These are phyloP conservation scores for Graphium sp. DNA, from an alignment of 2,329 filamentous ascomycete species.

Conservation along the genomic window DNA sequence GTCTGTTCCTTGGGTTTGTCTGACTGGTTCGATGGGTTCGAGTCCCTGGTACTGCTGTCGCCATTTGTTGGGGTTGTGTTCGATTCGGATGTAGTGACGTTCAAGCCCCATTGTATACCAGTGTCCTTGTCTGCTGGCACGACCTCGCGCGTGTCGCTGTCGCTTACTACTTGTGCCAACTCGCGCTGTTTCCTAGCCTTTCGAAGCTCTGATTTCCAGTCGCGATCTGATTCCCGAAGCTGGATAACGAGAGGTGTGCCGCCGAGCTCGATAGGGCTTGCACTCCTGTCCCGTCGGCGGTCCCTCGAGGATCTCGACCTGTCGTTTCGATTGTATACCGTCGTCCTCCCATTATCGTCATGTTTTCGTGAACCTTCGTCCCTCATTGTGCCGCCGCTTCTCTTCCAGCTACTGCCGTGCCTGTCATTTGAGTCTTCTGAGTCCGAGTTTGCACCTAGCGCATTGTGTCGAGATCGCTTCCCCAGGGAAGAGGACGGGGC, in stretches of 20 bases:
- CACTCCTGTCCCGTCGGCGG: too few relatives aligned
- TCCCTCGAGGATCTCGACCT: too few relatives aligned
- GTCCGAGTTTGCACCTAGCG: slow-evolving; percentile 6
- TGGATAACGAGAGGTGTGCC: slow-evolving; percentile 5
- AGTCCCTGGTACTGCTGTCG: too few relatives aligned
- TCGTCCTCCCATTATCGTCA: too few relatives aligned
- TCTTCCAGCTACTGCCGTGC: slow-evolving; percentile 3
- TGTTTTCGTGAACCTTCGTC: too few relatives aligned
- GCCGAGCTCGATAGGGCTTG: slow-evolving; percentile 1
- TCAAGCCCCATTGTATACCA: slow-evolving; percentile 37
- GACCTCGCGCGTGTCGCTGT: too few relatives aligned
- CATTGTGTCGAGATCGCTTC: slow-evolving; percentile 6
- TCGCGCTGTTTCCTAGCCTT: not conserved
- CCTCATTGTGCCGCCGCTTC: slow-evolving; percentile 2
- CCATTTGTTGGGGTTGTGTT: too few relatives aligned
- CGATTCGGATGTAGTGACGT: too few relatives aligned
- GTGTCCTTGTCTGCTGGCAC: slow-evolving; percentile 28
- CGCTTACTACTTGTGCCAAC: too few relatives aligned
- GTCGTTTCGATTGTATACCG: too few relatives aligned
- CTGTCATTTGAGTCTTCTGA: slow-evolving; percentile 6
- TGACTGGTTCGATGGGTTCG: too few relatives aligned
- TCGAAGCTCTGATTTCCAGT: slow-evolving; percentile 5
- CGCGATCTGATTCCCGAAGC: slow-evolving; percentile 5
- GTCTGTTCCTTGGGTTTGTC: slow-evolving; percentile 6
- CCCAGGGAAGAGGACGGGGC: slow-evolving; percentile 5